phyloP scores from a whole-genome alignment of 202 grass and related monocot genomes.

The Elaeis oleifera region DNA sequence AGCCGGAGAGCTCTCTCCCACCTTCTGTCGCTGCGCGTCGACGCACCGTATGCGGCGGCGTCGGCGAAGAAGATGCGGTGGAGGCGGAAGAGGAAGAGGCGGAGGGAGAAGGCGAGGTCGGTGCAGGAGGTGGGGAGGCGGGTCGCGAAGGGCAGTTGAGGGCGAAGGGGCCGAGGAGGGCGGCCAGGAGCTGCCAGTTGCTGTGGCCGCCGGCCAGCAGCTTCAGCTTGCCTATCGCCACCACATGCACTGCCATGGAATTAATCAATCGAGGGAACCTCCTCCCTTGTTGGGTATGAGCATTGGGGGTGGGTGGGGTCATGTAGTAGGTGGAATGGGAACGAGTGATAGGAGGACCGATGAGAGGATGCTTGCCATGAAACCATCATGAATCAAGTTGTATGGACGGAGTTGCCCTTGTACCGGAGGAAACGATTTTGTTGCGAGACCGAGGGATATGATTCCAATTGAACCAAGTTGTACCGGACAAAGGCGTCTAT shows the following conservation, averaged over 20 bases:
- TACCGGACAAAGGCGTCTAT: too few species aligned
- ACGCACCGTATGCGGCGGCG: background rate
- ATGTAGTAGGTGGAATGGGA: too few species aligned
- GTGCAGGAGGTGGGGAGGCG: constrained; percentile 7
- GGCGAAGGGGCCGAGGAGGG: constrained; percentile 18
- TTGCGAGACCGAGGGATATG: too few species aligned
- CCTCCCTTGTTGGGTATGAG: too few species aligned
- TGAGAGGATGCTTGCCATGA: too few species aligned
- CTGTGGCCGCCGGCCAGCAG: constrained; percentile 10
- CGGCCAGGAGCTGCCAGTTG: constrained; percentile 14
- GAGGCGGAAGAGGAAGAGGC: constrained; percentile 27
- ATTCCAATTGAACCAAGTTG: too few species aligned
- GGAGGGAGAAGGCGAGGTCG: constrained; percentile 8
- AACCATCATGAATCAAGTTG: too few species aligned
- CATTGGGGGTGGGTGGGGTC: too few species aligned
- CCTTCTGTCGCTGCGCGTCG: background rate
- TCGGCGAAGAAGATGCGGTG: constrained; percentile 16
- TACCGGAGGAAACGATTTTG: too few species aligned
- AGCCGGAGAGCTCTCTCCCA: constrained; percentile 15
- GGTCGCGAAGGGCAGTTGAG: constrained; percentile 14
- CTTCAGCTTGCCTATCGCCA: constrained; percentile 15
- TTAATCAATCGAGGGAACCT: too few species aligned
- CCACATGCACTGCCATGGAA: constrained; percentile 12
- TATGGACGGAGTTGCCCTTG: too few species aligned
- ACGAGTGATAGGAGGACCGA: too few species aligned